Percentiles rank a stretch among this genome's conserved stretches.
These are phyloP conservation scores for Spizellomyces punctatus DNA, from an alignment of 192 early-diverging fungal genomes.

Conservation along the genomic window DNA sequence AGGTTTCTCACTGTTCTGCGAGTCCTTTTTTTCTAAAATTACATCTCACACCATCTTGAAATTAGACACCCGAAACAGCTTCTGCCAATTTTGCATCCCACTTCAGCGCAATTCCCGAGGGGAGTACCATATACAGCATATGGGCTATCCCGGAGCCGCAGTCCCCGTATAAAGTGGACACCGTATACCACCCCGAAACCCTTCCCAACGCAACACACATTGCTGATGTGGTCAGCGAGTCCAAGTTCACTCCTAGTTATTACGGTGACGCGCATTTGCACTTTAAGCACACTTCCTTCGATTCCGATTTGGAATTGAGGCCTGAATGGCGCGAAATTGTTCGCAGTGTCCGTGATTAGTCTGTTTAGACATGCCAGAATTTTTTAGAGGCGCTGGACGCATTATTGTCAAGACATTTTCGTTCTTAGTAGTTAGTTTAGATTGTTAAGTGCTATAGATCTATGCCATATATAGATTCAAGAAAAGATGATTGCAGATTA, in stretches of 20 bases:
- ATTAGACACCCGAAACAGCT: constrained; percentile 15
- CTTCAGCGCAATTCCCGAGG: constrained; percentile 13
- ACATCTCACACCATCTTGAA: background rate
- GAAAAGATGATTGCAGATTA: no score
- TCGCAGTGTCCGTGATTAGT: background rate
- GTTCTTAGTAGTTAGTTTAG: no score
- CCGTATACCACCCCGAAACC: constrained; percentile 12
- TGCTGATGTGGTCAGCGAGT: constrained; percentile 4
- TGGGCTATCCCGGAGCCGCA: constrained; percentile 16
- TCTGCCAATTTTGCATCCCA: constrained; percentile 12
- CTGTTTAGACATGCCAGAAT: background rate
- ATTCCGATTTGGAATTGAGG: constrained; percentile 9
- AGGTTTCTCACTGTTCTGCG: background rate
- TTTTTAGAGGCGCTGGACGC: no score
- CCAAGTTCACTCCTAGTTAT: constrained; percentile 13
- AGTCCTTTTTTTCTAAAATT: background rate
- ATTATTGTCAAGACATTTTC: no score
- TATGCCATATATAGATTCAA: no score
- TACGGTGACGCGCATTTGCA: constrained; percentile 25
- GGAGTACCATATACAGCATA: constrained; percentile 14
- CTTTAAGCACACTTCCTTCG: constrained; percentile 26
- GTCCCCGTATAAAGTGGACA: constrained; percentile 9
- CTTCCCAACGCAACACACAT: constrained; percentile 12
- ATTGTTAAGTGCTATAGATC: no score
- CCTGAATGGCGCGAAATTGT: constrained; percentile 14